Evolutionary conservation across 2,329 filamentous ascomycete species (phyloP), one percentile per base, ranked within the genome.

Genomic region (Sporothrix protearum): DNA sequence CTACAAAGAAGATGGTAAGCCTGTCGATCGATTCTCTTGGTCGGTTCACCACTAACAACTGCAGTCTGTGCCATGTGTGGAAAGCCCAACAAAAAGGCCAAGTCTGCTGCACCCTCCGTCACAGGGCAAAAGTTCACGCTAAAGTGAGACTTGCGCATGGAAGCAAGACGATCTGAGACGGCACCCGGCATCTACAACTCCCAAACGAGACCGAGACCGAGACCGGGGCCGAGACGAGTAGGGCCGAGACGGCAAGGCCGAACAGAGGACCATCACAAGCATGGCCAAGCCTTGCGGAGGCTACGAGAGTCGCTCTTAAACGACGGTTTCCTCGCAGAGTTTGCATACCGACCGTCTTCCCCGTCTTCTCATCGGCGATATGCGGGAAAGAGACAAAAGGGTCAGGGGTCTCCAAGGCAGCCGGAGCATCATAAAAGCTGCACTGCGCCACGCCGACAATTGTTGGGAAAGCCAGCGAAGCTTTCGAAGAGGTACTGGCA

Each of bases 41-140:
- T 16, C 22, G 10, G 3, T 22, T 22, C 73, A 5, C 39, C 22
- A n/a, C 42, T 63, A 45, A 70, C 47, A 33, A 16, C 73, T 76
- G 22, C 70, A 89, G 88, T 85, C 2, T 91, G 88, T 77, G 83
- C 87, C 22, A 88, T 89, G 80, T 91, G 88, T 76, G 88, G 88
- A 51, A 90, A 89, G 78, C 81, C 84, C 12, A 86, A 86, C 75
- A 84, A 84, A 36, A 84, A 85, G 73, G 77, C 83, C 28, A 85
- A 83, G 55, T 77, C 82, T 5, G 81, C 83, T 10, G 86, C 84
- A 8, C 87, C 87, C 5, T 80, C 85, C 4, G 82, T 91, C 12
- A 81, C 85, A 61, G 88, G 86, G 1, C 86, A 89, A 77, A 90
- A 89, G 76, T 89, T 88, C 75, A 88, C 86, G 1, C 74, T 89